phyloP scores from a whole-genome alignment of 805 yeast genomes.

The Metschnikowia rubicola region DNA sequence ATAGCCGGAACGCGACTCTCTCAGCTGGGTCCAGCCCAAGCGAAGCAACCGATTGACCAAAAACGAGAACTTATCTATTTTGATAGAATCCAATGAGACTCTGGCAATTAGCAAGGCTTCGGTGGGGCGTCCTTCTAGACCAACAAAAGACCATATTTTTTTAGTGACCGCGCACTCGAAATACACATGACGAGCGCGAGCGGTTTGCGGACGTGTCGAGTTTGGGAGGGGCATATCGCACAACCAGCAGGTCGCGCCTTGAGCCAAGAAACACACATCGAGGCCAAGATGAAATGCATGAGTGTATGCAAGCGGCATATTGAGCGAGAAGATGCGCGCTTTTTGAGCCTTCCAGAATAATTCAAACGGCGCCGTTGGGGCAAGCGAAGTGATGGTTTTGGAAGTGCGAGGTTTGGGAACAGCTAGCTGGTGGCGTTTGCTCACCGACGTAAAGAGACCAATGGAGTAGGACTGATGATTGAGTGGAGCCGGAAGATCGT shows the following conservation, averaged over 20 bases:
- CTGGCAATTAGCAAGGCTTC: background rate
- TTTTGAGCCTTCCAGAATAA: background rate
- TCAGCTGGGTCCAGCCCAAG: too few species aligned
- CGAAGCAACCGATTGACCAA: background rate
- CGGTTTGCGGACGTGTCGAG: background rate
- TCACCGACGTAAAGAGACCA: background rate
- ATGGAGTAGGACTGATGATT: background rate
- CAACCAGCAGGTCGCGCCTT: background rate
- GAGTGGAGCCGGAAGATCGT: background rate
- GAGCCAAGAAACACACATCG: background rate
- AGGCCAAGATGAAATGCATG: background rate
- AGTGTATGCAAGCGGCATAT: background rate
- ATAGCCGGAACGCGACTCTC: too few species aligned
- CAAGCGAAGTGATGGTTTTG: background rate
- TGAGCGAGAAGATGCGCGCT: background rate
- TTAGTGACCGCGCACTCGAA: background rate
- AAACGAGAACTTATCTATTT: background rate
- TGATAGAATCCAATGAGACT: background rate
- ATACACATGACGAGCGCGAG: background rate
- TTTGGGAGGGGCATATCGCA: background rate
- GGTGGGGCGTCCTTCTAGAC: background rate
- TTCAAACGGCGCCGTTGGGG: background rate
- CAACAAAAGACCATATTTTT: background rate
- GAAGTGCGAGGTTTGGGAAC: background rate
- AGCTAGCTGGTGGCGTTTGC: background rate